Conservation (phyloP, 208 protist species). For the Naegleria lovaniensis region DNA sequence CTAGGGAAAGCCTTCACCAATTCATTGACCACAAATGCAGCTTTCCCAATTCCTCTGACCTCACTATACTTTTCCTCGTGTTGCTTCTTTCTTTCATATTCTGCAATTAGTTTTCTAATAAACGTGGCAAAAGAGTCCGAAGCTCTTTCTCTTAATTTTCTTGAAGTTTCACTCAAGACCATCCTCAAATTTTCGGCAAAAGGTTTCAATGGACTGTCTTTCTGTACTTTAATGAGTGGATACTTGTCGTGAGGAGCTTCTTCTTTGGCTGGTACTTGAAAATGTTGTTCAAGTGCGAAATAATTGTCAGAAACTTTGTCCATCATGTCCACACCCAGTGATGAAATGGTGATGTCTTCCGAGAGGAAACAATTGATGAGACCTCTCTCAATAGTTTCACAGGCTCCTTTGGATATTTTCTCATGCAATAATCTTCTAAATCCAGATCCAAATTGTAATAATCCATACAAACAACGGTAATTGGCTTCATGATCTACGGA, state of each 20-base stretch:
- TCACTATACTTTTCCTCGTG: background rate
- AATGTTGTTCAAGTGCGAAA: background rate
- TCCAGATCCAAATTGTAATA: background rate
- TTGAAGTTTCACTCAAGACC: background rate
- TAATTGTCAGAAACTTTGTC: background rate
- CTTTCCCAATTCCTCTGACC: background rate
- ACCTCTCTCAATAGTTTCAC: background rate
- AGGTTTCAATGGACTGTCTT: background rate
- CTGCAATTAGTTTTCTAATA: background rate
- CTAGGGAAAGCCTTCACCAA: background rate
- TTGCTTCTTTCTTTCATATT: constrained; percentile 5
- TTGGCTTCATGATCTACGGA: background rate
- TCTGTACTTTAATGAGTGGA: background rate
- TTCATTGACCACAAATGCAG: background rate
- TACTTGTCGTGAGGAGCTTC: background rate
- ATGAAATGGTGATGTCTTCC: background rate
- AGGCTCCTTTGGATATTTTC: background rate
- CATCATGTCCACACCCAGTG: background rate
- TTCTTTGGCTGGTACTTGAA: background rate
- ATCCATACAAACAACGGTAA: background rate
- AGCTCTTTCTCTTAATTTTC: background rate
- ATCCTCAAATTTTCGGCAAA: background rate
- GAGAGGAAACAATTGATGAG: background rate
- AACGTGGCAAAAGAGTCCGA: background rate
- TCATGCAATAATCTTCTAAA: constrained; percentile 5